Evolutionary conservation across 2,329 filamentous ascomycete genomes (phyloP).

Genomic region (Blumeria graminis): DNA sequence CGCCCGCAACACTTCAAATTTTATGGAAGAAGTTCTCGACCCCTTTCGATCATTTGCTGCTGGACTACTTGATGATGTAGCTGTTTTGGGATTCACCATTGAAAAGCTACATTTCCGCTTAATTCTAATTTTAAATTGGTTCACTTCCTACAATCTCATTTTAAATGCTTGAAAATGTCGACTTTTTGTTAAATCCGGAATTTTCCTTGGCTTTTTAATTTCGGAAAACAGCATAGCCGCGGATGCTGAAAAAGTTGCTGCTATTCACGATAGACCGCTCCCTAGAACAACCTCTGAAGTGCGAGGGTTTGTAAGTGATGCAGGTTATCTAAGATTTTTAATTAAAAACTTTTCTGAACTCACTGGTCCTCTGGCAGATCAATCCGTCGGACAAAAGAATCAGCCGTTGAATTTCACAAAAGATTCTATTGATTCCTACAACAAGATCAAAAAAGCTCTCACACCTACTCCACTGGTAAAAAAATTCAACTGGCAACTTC

Average conservation of each 20-base stretch:
- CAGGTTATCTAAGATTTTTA: neutral
- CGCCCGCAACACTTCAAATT: conserved; percentile 2
- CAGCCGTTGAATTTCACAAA: too few species aligned
- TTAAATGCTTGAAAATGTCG: neutral
- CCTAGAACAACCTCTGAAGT: neutral
- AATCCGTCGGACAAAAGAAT: too few species aligned
- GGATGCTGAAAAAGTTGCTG: neutral
- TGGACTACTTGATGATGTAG: neutral
- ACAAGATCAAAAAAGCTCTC: too few species aligned
- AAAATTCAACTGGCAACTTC: too few species aligned
- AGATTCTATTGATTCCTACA: too few species aligned
- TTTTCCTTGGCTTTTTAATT: neutral
- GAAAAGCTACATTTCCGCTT: neutral
- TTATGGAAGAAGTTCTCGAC: neutral
- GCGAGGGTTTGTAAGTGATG: neutral
- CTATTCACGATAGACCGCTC: neutral
- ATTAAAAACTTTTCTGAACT: too few species aligned
- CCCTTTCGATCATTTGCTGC: neutral
- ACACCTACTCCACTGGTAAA: too few species aligned
- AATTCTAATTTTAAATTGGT: neutral
- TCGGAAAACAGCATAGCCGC: neutral
- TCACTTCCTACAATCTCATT: neutral
- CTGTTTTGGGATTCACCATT: neutral
- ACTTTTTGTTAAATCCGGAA: neutral
- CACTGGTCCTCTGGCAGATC: too few species aligned